phyloP scores from a whole-genome alignment of 225 moss, liverwort and hornwort species.

The Sphagnum contortum region DNA sequence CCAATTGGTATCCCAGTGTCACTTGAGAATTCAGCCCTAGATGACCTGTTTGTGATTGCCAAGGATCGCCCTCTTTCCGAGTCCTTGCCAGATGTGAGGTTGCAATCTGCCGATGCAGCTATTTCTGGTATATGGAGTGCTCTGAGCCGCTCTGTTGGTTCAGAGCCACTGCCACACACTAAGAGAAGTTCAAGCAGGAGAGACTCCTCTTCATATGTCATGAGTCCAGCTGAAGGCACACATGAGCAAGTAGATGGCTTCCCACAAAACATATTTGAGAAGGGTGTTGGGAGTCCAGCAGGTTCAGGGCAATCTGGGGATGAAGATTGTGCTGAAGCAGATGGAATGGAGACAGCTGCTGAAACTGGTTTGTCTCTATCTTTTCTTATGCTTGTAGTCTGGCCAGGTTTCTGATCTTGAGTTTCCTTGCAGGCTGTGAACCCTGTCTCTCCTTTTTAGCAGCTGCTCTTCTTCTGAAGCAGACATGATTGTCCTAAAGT shows the following conservation, averaged over 20 bases:
- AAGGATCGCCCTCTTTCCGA: constrained; percentile 7
- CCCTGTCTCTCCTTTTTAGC: constrained; percentile 3
- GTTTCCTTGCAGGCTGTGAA: constrained; percentile 23
- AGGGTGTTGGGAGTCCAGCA: neutral
- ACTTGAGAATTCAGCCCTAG: constrained; percentile 1
- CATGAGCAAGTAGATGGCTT: neutral
- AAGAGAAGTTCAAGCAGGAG: neutral
- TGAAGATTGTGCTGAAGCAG: constrained; percentile 5
- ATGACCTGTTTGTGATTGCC: neutral
- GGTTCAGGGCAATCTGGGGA: constrained; percentile 4
- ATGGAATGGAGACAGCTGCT: constrained; percentile 1
- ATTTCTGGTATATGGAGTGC: neutral
- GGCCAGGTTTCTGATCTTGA: too few relatives aligned
- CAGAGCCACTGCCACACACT: constrained; percentile 7
- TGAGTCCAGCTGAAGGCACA: neutral
- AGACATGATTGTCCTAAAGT: too few relatives aligned
- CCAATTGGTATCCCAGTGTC: constrained; percentile 7
- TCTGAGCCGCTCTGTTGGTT: constrained; percentile 11
- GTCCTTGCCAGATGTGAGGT: constrained; percentile 7
- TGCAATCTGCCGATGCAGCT: neutral
- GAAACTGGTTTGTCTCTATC: constrained; percentile 3
- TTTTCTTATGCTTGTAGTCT: too few relatives aligned
- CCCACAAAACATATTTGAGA: neutral
- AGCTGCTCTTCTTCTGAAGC: too few relatives aligned
- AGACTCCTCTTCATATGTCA: neutral